Evolutionary conservation across 176 grass and related monocot genomes (phyloP).

Genomic region (Oryza glumipatula): DNA sequence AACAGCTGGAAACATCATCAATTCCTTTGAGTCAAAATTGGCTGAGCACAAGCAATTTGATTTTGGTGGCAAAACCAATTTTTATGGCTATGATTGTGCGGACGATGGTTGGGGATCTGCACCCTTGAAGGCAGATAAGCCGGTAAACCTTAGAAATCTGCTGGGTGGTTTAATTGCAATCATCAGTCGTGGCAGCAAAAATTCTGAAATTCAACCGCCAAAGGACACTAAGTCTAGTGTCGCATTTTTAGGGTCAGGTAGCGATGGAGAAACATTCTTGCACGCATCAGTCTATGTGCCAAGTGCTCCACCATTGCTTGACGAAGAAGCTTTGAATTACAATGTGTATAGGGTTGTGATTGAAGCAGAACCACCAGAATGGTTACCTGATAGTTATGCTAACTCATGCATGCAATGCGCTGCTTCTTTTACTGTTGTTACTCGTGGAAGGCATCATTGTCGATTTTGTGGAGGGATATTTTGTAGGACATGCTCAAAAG

Average conservation of each 20-base stretch:
- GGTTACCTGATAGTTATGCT: slow-evolving; percentile 78
- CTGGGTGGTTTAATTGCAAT: slow-evolving; percentile 62
- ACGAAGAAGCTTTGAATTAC: slow-evolving; percentile 62
- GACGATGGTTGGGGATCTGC: slow-evolving; percentile 36
- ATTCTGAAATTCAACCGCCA: slow-evolving; percentile 31
- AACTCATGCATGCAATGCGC: slow-evolving; percentile 79
- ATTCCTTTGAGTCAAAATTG: slow-evolving; percentile 43
- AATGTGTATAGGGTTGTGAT: slow-evolving; percentile 58
- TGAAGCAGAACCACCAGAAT: slow-evolving; percentile 81
- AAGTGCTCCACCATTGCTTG: slow-evolving; percentile 70
- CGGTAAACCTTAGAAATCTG: slow-evolving; percentile 70
- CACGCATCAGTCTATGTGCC: slow-evolving; percentile 79
- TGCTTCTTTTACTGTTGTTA: slow-evolving; percentile 70
- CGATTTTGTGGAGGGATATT: slow-evolving; percentile 89
- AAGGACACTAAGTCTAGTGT: slow-evolving; percentile 53
- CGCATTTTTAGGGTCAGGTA: slow-evolving; percentile 69
- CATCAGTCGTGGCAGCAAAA: slow-evolving; percentile 44
- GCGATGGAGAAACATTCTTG: slow-evolving; percentile 62
- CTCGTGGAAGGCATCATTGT: slow-evolving; percentile 81
- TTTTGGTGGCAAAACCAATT: slow-evolving; percentile 32
- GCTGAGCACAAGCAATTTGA: slow-evolving; percentile 35
- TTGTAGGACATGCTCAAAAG: slow-evolving; percentile 75
- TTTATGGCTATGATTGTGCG: slow-evolving; percentile 40
- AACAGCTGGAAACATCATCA: slow-evolving; percentile 43
- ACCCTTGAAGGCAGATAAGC: slow-evolving; percentile 34